Evolutionary conservation across 495 filamentous ascomycete genomes (phyloP).

Genomic region (Tuber umbilicatum): DNA sequence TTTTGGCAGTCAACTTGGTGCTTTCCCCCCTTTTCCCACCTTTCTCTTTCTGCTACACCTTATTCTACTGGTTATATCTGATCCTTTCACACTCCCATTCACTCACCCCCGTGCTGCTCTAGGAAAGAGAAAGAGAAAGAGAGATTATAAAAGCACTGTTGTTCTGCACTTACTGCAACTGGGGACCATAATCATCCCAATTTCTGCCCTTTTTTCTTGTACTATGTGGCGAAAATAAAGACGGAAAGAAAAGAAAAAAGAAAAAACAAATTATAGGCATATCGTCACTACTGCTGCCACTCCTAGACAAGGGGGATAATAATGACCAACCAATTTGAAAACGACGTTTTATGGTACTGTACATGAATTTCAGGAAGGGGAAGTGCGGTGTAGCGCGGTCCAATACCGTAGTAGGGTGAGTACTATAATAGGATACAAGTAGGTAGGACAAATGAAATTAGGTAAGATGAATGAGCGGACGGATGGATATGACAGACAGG

Average conservation of each 20-base stretch:
- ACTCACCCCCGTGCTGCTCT: not conserved
- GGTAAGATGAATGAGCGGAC: not conserved
- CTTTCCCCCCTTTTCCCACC: conserved; percentile 12
- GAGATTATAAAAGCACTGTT: not conserved
- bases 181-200: not conserved
- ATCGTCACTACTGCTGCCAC: not conserved
- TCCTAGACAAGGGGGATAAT: not conserved
- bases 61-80: conserved; percentile 20
- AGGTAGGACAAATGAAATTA: conserved; percentile 1
- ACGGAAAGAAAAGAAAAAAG: not conserved
- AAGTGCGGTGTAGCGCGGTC: not conserved
- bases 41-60: conserved; percentile 6
- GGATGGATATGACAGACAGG: not conserved
- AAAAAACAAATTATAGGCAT: not conserved
- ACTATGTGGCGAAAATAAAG: not conserved
- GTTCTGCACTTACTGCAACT: not conserved
- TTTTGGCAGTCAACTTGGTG: conserved; percentile 12
- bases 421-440: not conserved
- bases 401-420: not conserved
- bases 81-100: not conserved
- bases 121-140: not conserved
- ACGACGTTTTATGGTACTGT: not conserved
- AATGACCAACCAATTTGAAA: not conserved
- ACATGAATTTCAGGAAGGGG: not conserved
- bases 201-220: not conserved